Conservation (phyloP, 805 yeast species). For the Ogataea haglerorum region DNA sequence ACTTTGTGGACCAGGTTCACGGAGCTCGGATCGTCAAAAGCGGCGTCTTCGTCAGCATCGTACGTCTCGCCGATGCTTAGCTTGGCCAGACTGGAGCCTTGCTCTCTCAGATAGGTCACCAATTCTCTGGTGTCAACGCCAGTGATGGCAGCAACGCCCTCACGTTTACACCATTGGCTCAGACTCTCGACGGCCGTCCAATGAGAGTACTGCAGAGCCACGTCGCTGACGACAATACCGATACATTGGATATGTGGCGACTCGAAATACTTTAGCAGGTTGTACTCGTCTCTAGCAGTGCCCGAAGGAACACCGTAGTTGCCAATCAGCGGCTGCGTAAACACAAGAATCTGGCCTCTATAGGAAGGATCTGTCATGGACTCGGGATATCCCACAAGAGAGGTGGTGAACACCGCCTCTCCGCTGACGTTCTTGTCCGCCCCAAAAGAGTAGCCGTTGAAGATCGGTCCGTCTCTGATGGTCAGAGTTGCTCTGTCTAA, state of each 20-base stretch:
- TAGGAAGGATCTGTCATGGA: conserved; percentile 99
- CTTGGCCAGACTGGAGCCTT: conserved; percentile 91
- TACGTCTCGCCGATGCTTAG: conserved; percentile 87
- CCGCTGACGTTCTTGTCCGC: conserved; percentile 91
- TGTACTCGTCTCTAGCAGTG: conserved; percentile 74
- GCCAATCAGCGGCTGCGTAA: conserved; percentile 96
- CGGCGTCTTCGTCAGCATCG: conserved; percentile 89
- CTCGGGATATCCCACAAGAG: conserved; percentile 97
- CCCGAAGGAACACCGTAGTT: conserved; percentile 97
- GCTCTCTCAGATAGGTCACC: conserved; percentile 89
- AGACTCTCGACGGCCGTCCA: conserved; percentile 99
- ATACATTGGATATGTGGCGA: conserved; percentile 88
- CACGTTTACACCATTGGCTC: conserved; percentile 94
- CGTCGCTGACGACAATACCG: conserved; percentile 95
- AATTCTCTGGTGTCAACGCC: conserved; percentile 97
- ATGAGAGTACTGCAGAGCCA: conserved; percentile 93
- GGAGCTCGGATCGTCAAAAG: conserved; percentile 85
- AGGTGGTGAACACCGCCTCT: conserved; percentile 97
- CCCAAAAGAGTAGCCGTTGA: conserved; percentile 93
- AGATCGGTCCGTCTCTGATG: conserved; percentile 88
- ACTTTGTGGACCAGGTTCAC: conserved; percentile 90
- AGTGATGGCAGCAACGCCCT: conserved; percentile 92
- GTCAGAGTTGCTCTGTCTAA: conserved; percentile 86
- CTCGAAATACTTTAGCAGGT: conserved; percentile 86
- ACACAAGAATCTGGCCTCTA: conserved; percentile 92